Evolutionary conservation across 1,284 basidiomycete genomes (phyloP).

Genomic region (Naganishia albida): DNA sequence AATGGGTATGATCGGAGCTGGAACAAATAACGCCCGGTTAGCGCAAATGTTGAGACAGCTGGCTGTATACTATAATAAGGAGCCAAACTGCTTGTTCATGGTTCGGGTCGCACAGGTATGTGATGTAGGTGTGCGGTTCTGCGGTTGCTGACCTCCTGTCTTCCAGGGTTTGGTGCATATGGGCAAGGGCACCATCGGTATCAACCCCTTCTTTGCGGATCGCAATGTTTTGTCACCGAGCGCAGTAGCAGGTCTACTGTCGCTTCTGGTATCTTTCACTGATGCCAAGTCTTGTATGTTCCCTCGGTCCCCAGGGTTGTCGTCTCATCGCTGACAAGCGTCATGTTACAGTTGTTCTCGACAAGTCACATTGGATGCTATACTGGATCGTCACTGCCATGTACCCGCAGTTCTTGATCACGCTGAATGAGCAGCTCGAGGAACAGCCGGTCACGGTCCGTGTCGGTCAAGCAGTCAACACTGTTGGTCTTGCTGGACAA

Average conservation of each 20-base stretch:
- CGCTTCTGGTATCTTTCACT: constrained; percentile 86
- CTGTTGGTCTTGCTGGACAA: constrained; percentile 53
- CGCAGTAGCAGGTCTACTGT: constrained; percentile 86
- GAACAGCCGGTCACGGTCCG: constrained; percentile 85
- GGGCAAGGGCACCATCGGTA: constrained; percentile 98
- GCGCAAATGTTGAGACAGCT: constrained; percentile 97
- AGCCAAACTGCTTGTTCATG: constrained; percentile 95
- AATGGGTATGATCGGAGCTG: constrained; percentile 97
- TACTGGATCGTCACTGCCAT: constrained; percentile 94
- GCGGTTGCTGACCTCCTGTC: neutral
- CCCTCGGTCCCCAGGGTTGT: neutral
- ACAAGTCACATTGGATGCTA: constrained; percentile 97
- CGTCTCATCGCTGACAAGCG: constrained; percentile 6
- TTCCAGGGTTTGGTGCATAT: constrained; percentile 85
- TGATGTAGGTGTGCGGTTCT: neutral
- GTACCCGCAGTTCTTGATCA: constrained; percentile 98
- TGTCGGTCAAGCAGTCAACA: constrained; percentile 75
- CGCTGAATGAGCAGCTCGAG: constrained; percentile 86
- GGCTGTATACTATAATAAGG: constrained; percentile 96
- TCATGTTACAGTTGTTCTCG: constrained; percentile 70
- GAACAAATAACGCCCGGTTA: constrained; percentile 95
- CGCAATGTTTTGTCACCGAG: constrained; percentile 84
- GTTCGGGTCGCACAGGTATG: constrained; percentile 82
- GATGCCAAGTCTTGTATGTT: constrained; percentile 87
- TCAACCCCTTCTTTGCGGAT: constrained; percentile 97